A percentile compares a stretch with the other conserved stretches of the same genome.
These are phyloP conservation scores for Mortierella sp. DNA, from an alignment of 371 early-diverging fungal species.

Conservation along the genomic window DNA sequence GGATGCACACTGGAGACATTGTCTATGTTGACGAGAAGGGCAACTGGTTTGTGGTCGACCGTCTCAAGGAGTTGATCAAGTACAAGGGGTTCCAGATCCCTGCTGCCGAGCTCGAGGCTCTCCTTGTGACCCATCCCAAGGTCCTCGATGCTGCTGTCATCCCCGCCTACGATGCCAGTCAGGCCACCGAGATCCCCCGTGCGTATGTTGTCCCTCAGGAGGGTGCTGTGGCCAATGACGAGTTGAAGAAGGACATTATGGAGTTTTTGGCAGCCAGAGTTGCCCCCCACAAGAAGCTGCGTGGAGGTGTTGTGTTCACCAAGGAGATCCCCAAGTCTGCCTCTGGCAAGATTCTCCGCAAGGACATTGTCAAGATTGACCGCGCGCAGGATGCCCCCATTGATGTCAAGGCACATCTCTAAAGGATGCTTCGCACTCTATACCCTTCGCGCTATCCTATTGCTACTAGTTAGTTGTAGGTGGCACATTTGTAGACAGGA, in stretches of 20 bases:
- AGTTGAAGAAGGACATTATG: constrained; percentile 64
- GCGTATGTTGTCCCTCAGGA: constrained; percentile 80
- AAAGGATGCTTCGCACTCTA: background rate
- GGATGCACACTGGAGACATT: constrained; percentile 89
- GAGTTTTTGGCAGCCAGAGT: constrained; percentile 74
- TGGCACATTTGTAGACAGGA: background rate
- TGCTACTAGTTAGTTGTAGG: background rate
- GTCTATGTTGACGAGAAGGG: constrained; percentile 72
- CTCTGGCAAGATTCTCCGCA: constrained; percentile 85
- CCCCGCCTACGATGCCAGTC: constrained; percentile 69
- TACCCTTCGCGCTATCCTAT: background rate
- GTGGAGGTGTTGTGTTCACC: constrained; percentile 85
- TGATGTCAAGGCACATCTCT: constrained; percentile 25
- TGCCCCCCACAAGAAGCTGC: constrained; percentile 80
- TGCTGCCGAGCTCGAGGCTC: constrained; percentile 89
- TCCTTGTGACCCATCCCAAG: constrained; percentile 75
- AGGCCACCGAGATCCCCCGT: constrained; percentile 84
- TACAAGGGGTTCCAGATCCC: constrained; percentile 86
- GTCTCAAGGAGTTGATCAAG: constrained; percentile 85
- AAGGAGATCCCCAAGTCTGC: constrained; percentile 82
- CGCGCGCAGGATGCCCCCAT: constrained; percentile 22
- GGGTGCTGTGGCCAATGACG: constrained; percentile 45
- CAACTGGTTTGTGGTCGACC: constrained; percentile 74
- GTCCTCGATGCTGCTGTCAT: constrained; percentile 86
- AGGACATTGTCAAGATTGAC: constrained; percentile 64